Conservation (phyloP, 148 eudicot genomes). For the Camellia granthamiana region DNA sequence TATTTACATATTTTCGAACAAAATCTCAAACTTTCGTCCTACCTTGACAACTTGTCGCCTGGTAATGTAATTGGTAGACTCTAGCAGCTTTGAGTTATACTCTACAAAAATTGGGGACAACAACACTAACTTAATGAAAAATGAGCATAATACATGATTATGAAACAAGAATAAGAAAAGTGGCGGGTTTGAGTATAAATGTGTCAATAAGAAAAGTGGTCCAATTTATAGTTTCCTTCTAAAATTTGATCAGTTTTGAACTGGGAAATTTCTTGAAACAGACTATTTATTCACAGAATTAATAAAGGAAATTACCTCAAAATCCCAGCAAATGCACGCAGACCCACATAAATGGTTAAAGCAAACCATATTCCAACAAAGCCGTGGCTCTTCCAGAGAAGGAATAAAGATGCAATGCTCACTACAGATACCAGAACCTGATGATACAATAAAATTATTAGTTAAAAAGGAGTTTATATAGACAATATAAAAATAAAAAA, state of each 20-base stretch:
- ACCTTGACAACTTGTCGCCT: too few species aligned
- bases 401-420: slow-evolving; percentile 63
- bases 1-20: too few species aligned
- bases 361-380: slow-evolving; percentile 93
- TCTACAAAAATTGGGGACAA: too few species aligned
- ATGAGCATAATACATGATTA: too few species aligned
- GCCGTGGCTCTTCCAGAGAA: slow-evolving; percentile 55
- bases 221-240: not conserved
- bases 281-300: not conserved
- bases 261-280: not conserved
- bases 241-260: not conserved
- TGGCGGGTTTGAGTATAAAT: too few species aligned
- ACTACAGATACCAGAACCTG: slow-evolving; percentile 69
- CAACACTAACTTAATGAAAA: too few species aligned
- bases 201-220: too few species aligned
- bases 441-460: slow-evolving; percentile 1
- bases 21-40: too few species aligned
- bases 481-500: not conserved
- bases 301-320: slow-evolving; percentile 58
- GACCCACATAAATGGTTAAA: slow-evolving; percentile 74
- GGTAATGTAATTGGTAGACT: too few species aligned
- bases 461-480: not conserved
- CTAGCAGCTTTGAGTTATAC: too few species aligned
- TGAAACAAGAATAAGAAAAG: too few species aligned
- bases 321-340: slow-evolving; percentile 75